Evolutionary conservation across 2,329 filamentous ascomycete genomes (phyloP).

Genomic region (Calonectria crousiana): DNA sequence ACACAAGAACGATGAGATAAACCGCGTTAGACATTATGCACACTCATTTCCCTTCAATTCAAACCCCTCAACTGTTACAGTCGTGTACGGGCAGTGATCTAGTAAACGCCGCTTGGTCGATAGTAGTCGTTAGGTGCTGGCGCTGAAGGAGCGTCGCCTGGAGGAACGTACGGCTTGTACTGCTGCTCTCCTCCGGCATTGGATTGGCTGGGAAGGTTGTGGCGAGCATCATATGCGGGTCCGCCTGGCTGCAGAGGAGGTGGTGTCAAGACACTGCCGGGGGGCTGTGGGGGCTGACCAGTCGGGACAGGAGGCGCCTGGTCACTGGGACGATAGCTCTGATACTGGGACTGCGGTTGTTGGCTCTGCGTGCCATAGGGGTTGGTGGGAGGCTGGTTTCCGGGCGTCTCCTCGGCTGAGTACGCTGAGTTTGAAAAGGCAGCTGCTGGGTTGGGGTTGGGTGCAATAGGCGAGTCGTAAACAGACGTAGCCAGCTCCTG

Average conservation of each 20-base stretch:
- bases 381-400: conserved; percentile 45
- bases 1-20: neutral
- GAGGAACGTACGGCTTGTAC: conserved; percentile 72
- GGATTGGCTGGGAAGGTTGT: conserved; percentile 62
- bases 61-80: neutral
- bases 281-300: conserved; percentile 47
- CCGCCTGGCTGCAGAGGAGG: conserved; percentile 61
- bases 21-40: neutral
- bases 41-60: neutral
- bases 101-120: conserved; percentile 56
- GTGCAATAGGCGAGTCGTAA: conserved; percentile 79
- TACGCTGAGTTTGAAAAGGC: conserved; percentile 62
- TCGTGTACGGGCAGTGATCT: neutral
- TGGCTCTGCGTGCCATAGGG: conserved; percentile 45
- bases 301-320: conserved; percentile 57
- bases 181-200: conserved; percentile 55
- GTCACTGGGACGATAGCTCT: conserved; percentile 55
- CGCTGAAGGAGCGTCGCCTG: conserved; percentile 59
- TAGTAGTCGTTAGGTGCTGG: conserved; percentile 70
- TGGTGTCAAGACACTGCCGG: conserved; percentile 51
- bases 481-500: conserved; percentile 84
- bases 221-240: conserved; percentile 61
- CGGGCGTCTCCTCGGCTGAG: conserved; percentile 58
- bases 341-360: conserved; percentile 55
- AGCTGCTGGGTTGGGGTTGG: conserved; percentile 57